Evolutionary conservation across 2,329 filamentous ascomycete species (phyloP).

Genomic region (Thermoascus crustaceus): DNA sequence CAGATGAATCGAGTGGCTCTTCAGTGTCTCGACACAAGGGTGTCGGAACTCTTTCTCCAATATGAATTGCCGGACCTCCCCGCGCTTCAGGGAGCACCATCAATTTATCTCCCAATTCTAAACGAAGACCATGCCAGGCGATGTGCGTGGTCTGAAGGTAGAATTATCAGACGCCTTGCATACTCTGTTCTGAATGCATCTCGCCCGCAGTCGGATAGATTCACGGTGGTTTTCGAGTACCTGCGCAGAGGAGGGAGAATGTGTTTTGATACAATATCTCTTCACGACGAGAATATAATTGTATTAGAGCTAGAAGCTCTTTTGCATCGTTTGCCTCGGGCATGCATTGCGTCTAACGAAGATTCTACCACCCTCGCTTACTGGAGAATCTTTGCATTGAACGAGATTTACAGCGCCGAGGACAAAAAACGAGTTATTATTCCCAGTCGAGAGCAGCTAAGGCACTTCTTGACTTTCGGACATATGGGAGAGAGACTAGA

Average conservation of each 20-base stretch:
- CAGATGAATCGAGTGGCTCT: conserved; percentile 5
- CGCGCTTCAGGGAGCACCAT: conserved; percentile 18
- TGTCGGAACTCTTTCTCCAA: conserved; percentile 45
- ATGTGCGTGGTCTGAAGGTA: conserved; percentile 51
- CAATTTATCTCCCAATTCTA: conserved; percentile 59
- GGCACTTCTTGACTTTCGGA: conserved; percentile 22
- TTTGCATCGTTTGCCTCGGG: no score
- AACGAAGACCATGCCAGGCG: conserved; percentile 49
- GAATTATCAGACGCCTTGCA: conserved; percentile 43
- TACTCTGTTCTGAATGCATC: conserved; percentile 46
- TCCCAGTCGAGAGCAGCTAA: conserved; percentile 14
- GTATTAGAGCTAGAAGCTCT: conserved; percentile 14
- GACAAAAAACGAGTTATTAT: conserved; percentile 8
- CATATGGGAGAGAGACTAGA: conserved; percentile 27
- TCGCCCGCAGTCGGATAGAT: conserved; percentile 15
- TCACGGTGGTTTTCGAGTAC: conserved; percentile 23
- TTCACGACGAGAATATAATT: conserved; percentile 16
- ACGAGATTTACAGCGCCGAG: conserved; percentile 19
- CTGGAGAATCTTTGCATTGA: conserved; percentile 30
- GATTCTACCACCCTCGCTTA: conserved; percentile 10
- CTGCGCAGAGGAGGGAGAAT: conserved; percentile 31
- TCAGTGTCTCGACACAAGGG: conserved; percentile 38
- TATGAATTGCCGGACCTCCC: conserved; percentile 20
- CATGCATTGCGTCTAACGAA: no score
- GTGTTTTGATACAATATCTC: conserved; percentile 17